These are phyloP conservation scores for Mucor mucedo DNA, from an alignment of 371 early-diverging fungal genomes.

Conservation along the genomic window DNA sequence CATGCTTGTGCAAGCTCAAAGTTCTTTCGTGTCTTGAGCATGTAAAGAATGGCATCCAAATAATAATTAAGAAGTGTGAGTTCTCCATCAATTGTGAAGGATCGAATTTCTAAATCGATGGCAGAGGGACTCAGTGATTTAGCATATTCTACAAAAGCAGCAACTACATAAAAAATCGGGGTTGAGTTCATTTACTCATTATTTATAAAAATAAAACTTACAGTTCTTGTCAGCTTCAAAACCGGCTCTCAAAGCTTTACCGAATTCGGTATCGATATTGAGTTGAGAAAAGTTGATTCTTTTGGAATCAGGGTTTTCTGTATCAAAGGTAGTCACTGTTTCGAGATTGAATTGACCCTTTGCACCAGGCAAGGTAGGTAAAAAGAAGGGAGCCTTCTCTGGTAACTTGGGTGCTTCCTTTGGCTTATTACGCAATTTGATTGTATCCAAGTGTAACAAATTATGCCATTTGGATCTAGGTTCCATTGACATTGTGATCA, in stretches of 20 bases:
- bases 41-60: constrained; percentile 64
- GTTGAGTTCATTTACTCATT: not conserved
- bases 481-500: constrained; percentile 84
- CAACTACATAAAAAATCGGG: constrained; percentile 11
- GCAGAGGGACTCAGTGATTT: constrained; percentile 81
- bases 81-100: constrained; percentile 68
- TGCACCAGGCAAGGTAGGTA: constrained; percentile 79
- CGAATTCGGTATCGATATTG: constrained; percentile 65
- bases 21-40: constrained; percentile 68
- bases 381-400: constrained; percentile 93
- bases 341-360: constrained; percentile 64
- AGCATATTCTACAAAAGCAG: constrained; percentile 65
- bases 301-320: constrained; percentile 31
- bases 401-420: constrained; percentile 86
- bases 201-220: constrained; percentile 31
- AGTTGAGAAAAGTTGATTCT: constrained; percentile 49
- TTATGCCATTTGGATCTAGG: constrained; percentile 92
- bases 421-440: constrained; percentile 94
- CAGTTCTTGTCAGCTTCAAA: constrained; percentile 54
- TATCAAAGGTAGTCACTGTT: constrained; percentile 38
- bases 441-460: constrained; percentile 85
- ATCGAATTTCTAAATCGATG: constrained; percentile 85
- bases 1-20: constrained; percentile 90
- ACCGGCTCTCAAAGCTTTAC: constrained; percentile 56
- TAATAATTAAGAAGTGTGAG: constrained; percentile 63